Conservation (phyloP, 129 eudicot genomes). For the Glebionis coronaria region DNA sequence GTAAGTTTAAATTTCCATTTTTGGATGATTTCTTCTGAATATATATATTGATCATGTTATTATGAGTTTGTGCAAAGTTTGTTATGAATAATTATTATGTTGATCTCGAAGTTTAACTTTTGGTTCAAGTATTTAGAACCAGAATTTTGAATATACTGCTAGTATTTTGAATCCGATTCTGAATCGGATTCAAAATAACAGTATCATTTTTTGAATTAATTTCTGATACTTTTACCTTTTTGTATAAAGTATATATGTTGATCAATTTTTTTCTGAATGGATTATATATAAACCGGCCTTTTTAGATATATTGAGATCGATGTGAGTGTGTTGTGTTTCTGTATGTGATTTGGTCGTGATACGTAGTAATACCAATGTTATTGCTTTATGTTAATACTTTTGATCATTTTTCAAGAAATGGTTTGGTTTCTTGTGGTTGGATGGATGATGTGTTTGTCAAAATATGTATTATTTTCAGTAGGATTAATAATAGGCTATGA, state of each 20-base stretch:
- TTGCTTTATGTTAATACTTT: no score
- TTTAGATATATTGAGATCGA: constrained; percentile 9
- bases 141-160: not conserved
- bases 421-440: constrained; percentile 18
- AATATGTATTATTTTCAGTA: not conserved
- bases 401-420: no score
- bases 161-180: no score
- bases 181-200: no score
- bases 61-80: not conserved
- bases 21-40: no score
- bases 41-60: no score
- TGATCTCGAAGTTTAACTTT: constrained; percentile 14
- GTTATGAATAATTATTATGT: not conserved
- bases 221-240: not conserved
- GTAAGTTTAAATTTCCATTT: no score
- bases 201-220: no score
- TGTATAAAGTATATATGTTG: not conserved
- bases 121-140: not conserved
- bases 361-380: no score
- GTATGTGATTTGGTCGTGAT: not conserved
- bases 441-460: constrained; percentile 6
- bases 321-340: constrained; percentile 9
- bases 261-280: constrained; percentile 14
- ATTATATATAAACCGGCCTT: not conserved
- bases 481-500: no score